Base-by-base conservation (phyloP, 805 yeast species). In the Hanseniaspora hatyaiensis region DNA sequence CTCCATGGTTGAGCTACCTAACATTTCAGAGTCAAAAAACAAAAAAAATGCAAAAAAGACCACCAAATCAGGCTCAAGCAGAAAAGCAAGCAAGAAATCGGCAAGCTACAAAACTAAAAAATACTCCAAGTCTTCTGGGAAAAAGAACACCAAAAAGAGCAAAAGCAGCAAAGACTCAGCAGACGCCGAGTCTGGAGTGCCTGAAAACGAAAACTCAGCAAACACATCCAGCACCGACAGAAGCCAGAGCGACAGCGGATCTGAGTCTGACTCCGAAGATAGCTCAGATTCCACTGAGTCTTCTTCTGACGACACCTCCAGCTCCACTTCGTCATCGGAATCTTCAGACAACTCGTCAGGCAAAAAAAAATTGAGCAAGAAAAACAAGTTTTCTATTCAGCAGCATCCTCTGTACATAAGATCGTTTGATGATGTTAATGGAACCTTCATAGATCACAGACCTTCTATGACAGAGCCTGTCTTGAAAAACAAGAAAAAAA, bases 391-490 rank as follows among this genome's bases (percentile, higher is more conserved):
- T 5, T 16, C 49, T 4, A 30, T 45, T 13, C 49, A 45, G n/a
- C 42, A 45, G 13, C 49, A 45, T 31, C 49, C 49, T 23, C 22
- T 45, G 12, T 45, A 45, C 23, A 45, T 45, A 19, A 36, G 49
- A 37, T 45, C 49, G 5, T 45, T 45, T 37, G 51, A 49, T 38
- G 51, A 49, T 33, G 41, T 42, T 15, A 49, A 49, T 32, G 51
- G 51, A 2, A 41, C 51, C 2, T 49, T 38, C 12, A 49, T 49
- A 26, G 51, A 49, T 33, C 51, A 49, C 28, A 49, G 51, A 43
- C 51, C 43, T 11, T 49, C 51, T 2, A 42, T 49, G 48, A 43
- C 51, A 26, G 48, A 49, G 23, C 48, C 48, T 26, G 46, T 49
- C 13, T 37, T 49, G 19, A 37, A 42, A 30, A 41, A 43, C 8